Evolutionary conservation across 1,284 basidiomycete genomes (phyloP), one percentile per base, ranked within the genome.

Genomic region (Boletus smithii): DNA sequence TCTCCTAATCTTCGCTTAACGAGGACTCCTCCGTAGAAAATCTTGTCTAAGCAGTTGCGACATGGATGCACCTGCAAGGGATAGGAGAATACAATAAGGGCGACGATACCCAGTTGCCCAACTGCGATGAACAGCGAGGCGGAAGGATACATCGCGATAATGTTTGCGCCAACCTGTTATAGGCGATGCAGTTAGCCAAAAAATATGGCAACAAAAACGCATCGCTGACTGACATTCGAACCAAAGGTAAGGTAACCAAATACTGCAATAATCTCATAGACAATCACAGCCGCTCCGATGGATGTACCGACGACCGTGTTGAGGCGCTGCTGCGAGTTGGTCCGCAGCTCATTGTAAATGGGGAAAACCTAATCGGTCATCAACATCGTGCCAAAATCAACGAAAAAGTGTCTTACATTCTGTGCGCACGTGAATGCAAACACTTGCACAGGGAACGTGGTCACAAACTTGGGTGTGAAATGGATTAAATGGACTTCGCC

Each of bases 221-320:
- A 32, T 23, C 32, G 6, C 18, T 16, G 22, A 61, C 71, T 42
- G 42, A 85, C 86, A 60, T 84, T 86, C 38, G 85, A 84, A 2
- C 97, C 97, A 67, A 99, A 99, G 0, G 95, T 97, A 34, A 97
- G 73, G 67, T 99, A 99, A 1, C 97, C 97, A 56, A 95, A 84
- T 29, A 92, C 68, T 7, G 83, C 87, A 56, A 94, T 88, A 44
- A 90, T 64, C 64, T 95, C 90, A 65, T 97, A 97, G 13, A 84
- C 84, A 27, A 86, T 45, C 1, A 81, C 80, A 1, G 90, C 85
- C 23, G 79, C 77, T 11, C 93, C 92, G 56, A 99, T 94, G 3
- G 92, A 90, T 0, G 83, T 76, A 8, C 82, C 82, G 48, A 97
- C 89, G 48, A 97, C 81, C n/a, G 80, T 73, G 65, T 97, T 95